Conservation (phyloP, 164 flowering plant species). For the Sedum album region DNA sequence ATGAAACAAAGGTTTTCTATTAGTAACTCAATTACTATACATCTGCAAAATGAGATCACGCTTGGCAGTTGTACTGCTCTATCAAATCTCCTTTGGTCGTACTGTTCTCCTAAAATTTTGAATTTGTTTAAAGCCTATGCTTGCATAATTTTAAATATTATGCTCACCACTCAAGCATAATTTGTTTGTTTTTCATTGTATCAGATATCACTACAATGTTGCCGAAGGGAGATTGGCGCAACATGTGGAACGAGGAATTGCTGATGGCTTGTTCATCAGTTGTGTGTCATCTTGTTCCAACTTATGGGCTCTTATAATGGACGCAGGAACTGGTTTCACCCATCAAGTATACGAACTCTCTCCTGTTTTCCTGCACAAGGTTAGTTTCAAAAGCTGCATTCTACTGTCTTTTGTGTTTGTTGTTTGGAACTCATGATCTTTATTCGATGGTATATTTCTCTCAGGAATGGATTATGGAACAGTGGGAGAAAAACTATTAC, state of each 20-base stretch:
- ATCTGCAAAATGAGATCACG: not conserved
- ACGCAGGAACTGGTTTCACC: slow-evolving; percentile 81
- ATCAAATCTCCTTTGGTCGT: no score
- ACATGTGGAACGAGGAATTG: slow-evolving; percentile 77
- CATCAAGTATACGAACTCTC: slow-evolving; percentile 71
- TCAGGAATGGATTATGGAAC: slow-evolving; percentile 93
- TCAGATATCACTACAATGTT: slow-evolving; percentile 83
- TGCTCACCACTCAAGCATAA: no score
- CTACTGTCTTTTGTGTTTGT: not conserved
- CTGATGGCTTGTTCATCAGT: slow-evolving; percentile 72
- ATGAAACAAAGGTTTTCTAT: slow-evolving; percentile 74
- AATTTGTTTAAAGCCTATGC: no score
- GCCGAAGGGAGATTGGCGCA: slow-evolving; percentile 72
- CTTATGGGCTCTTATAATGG: slow-evolving; percentile 93
- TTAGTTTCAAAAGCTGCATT: slow-evolving; percentile 11
- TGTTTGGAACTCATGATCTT: not conserved
- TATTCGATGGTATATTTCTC: not conserved
- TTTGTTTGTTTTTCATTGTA: not conserved
- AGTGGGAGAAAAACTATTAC: slow-evolving; percentile 83
- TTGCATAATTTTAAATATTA: no score
- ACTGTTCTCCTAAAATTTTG: no score
- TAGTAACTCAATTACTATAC: not conserved
- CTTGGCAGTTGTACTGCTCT: no score
- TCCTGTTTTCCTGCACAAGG: slow-evolving; percentile 76
- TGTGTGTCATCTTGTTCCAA: slow-evolving; percentile 82